phyloP scores from a whole-genome alignment of 1,284 basidiomycete species.

The Sporisorium exsertum region DNA sequence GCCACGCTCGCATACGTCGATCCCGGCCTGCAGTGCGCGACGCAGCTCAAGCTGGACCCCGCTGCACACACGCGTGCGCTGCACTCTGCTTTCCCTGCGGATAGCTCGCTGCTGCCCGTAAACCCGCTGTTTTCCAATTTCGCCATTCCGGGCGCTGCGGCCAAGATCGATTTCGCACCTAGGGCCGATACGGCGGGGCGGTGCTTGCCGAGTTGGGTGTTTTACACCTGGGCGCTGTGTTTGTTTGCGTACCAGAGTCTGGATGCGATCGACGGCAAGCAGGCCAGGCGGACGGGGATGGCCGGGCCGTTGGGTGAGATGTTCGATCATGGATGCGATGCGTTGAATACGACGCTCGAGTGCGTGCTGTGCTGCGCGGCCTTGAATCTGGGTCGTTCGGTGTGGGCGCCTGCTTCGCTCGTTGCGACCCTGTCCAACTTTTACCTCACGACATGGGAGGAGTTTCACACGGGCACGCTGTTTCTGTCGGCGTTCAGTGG shows the following conservation, averaged over 20 bases:
- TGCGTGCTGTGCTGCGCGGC: constrained; percentile 54
- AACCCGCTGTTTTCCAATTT: constrained; percentile 47
- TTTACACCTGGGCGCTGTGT: constrained; percentile 79
- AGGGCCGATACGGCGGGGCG: constrained; percentile 12
- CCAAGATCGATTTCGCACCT: constrained; percentile 37
- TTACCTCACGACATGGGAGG: constrained; percentile 96
- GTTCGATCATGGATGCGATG: constrained; percentile 91
- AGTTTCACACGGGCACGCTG: constrained; percentile 84
- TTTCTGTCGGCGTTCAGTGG: constrained; percentile 84
- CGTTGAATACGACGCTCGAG: constrained; percentile 84
- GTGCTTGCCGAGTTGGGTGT: constrained; percentile 57
- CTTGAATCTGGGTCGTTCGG: constrained; percentile 88
- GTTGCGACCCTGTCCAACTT: constrained; percentile 90
- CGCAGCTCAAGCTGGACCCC: constrained; percentile 60
- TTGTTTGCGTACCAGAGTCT: constrained; percentile 92
- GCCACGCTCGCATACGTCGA: constrained; percentile 75
- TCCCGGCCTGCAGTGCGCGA: constrained; percentile 50
- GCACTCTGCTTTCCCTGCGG: constrained; percentile 42
- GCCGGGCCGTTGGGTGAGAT: constrained; percentile 93
- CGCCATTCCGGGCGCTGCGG: constrained; percentile 45
- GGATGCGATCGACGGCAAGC: constrained; percentile 92
- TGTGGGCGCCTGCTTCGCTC: constrained; percentile 94
- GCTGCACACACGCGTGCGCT: constrained; percentile 35
- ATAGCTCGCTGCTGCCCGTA: constrained; percentile 40
- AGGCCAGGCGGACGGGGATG: constrained; percentile 94